These are phyloP conservation scores for Komagataella kurtzmanii DNA, from an alignment of 805 yeast genomes.

Conservation along the genomic window DNA sequence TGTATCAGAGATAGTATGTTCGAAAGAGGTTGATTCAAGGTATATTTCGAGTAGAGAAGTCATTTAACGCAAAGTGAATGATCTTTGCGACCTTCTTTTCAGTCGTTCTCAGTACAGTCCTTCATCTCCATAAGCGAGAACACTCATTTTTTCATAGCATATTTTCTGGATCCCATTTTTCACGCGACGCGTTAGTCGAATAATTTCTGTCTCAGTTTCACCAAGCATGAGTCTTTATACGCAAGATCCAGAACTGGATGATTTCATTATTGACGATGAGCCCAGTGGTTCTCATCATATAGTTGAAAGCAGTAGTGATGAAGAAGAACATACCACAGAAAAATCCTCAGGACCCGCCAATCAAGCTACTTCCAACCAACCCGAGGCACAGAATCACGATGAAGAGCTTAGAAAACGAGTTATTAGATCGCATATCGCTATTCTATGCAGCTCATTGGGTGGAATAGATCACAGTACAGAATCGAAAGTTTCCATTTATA, in stretches of 20 bases:
- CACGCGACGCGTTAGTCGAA: not conserved
- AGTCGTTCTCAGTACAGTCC: too few relatives aligned
- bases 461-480: slow-evolving; percentile 62
- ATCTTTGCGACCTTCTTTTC: too few relatives aligned
- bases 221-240: not conserved
- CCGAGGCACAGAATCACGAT: not conserved
- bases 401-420: not conserved
- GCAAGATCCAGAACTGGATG: not conserved
- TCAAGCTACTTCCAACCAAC: not conserved
- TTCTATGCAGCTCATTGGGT: slow-evolving; percentile 80
- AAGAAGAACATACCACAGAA: not conserved
- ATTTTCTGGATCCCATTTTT: not conserved
- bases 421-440: slow-evolving; percentile 42
- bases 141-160: not conserved
- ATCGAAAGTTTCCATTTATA: slow-evolving; percentile 36
- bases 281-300: not conserved
- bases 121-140: too few relatives aligned
- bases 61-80: too few relatives aligned
- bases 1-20: too few relatives aligned
- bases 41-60: too few relatives aligned
- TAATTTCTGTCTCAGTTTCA: not conserved
- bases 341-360: not conserved
- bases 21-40: too few relatives aligned
- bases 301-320: not conserved
- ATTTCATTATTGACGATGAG: not conserved